Evolutionary conservation across 352 stramenopile species (phyloP).

Genomic region (Phytophthora citrophthora): DNA sequence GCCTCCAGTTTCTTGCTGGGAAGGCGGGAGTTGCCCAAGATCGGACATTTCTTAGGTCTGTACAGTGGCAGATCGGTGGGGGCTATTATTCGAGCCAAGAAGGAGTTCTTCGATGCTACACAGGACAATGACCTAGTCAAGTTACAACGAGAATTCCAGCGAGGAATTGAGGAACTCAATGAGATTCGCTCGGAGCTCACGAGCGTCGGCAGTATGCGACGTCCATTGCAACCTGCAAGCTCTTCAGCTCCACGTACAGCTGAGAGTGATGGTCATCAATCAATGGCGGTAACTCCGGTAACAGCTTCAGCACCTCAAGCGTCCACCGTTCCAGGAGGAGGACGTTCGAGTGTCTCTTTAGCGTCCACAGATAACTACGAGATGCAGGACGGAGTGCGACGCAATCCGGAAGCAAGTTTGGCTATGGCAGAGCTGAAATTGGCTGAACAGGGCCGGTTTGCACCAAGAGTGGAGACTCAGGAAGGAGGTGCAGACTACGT

Average conservation of each 20-base stretch:
- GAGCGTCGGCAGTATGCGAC: constrained; percentile 67
- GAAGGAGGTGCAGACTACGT: constrained; percentile 85
- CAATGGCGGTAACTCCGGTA: background rate
- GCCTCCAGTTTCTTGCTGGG: constrained; percentile 72
- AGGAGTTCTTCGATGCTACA: constrained; percentile 86
- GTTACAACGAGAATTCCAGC: constrained; percentile 80
- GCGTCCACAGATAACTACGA: constrained; percentile 37
- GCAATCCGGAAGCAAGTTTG: constrained; percentile 55
- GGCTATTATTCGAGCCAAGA: constrained; percentile 78
- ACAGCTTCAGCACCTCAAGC: background rate
- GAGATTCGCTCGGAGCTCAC: constrained; percentile 81
- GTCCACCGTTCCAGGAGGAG: constrained; percentile 3
- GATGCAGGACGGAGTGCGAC: constrained; percentile 26
- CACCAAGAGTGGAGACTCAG: constrained; percentile 61
- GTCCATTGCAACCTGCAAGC: constrained; percentile 54
- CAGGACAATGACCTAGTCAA: constrained; percentile 84
- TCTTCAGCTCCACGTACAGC: background rate
- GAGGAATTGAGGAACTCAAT: constrained; percentile 80
- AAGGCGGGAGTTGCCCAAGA: constrained; percentile 73
- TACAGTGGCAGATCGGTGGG: constrained; percentile 72
- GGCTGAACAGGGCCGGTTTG: constrained; percentile 55
- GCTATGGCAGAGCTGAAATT: constrained; percentile 75
- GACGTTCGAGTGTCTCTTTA: constrained; percentile 49
- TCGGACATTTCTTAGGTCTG: constrained; percentile 61
- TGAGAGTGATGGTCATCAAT: constrained; percentile 11